Evolutionary conservation across 1,139 yeast genomes (phyloP), one percentile per base, ranked within the genome.

Genomic region (Starmera stellimalicola): DNA sequence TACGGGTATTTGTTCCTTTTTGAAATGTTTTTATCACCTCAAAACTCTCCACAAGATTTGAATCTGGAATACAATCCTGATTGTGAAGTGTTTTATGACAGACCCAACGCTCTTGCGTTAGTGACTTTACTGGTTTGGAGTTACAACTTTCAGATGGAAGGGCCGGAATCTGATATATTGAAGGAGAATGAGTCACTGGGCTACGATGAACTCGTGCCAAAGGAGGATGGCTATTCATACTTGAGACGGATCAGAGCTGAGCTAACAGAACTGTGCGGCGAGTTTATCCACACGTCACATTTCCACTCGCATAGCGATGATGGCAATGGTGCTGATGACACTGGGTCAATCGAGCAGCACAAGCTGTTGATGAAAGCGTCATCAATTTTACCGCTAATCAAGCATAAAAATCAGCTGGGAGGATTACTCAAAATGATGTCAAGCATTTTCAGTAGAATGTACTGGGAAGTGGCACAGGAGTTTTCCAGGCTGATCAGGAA

Each of bases 1-100:
- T 83, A 77, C 50, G 76, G 82, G 38, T 77, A 72, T 48, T 58
- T 76, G 48, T 60, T 73, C 29, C 52, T 77, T 16, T 77, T 81
- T 70, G 81, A 77, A 38, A 63, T 74, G 51, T 68, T 77, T 57
- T 54, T 78, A 29, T 54, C 66, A 25, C 71, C 75, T 27, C 62
- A 61, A 40, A 62, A 62, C 40, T 37, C 52, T 6, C 36, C 48
- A 36, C 37, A 36, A 17, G 47, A 47, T 23, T 51, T 58, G 7
- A 52, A 53, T 16, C 58, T 54, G 18, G 37, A 47, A 12, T 70
- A 70, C 46, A 63, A 63, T 32, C 71, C 76, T 1, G 63, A 65
- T 35, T 52, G 60, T 6, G 84, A 77, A 45, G 73, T 73, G 1
- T 62, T 70, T 27, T 55, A 68, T 18, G 73, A 75, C 44, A 60